Conservation (phyloP, 257 asterid genomes). For the Solanum bulbocastanum region DNA sequence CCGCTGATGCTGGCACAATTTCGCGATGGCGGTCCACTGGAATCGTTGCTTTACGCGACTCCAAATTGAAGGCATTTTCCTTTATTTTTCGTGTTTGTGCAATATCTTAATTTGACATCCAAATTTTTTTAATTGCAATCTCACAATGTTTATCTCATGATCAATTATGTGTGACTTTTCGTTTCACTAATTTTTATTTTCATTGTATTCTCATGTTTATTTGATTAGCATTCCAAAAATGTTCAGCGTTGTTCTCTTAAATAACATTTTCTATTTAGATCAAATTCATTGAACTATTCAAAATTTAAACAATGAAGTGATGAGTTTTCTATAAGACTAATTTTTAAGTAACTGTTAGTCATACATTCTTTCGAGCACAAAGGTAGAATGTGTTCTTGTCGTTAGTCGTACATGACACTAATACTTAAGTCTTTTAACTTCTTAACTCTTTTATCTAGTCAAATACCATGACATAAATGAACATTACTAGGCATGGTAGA, state of each 20-base stretch:
- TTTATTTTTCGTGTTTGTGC: too few relatives aligned
- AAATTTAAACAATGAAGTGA: neutral
- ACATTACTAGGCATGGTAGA: neutral
- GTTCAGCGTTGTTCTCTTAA: neutral
- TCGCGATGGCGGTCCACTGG: constrained; percentile 98
- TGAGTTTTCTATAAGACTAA: neutral
- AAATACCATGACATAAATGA: neutral
- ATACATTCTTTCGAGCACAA: neutral
- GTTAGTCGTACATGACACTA: neutral
- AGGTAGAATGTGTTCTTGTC: neutral
- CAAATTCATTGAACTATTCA: neutral
- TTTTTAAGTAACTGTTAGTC: neutral
- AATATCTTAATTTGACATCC: neutral
- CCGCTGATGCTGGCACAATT: constrained; percentile 51
- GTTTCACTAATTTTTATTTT: too few relatives aligned
- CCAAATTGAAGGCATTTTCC: constrained; percentile 64
- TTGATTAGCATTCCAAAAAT: neutral
- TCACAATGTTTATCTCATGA: neutral
- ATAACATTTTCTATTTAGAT: neutral
- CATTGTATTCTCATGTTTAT: neutral
- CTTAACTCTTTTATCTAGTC: neutral
- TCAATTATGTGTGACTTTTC: neutral
- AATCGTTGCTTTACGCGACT: constrained; percentile 85
- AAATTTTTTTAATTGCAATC: neutral
- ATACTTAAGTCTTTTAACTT: neutral